Base-by-base conservation (phyloP, 768 basidiomycete species). In the Gloeostereum incarnatum region DNA sequence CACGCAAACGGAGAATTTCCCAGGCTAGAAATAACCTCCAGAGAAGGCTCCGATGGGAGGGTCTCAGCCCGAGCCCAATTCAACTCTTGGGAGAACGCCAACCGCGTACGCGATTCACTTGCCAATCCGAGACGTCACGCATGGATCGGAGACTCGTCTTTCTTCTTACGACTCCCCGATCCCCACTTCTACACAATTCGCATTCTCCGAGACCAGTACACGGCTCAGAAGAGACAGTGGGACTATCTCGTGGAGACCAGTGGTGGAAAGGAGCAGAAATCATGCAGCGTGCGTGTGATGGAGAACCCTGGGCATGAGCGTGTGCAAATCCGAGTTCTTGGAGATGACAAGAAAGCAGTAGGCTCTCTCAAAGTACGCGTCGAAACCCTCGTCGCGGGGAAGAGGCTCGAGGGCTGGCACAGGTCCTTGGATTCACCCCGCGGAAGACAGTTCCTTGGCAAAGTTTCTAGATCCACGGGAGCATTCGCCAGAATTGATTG, bases 311-410 rank as follows among this genome's bases (percentile, higher is more conserved):
- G 26, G 25, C 27, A 24, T 2, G 30, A 27, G 18, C 26, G 31
- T 18, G 60, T 68, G 31, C 53, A 57, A 11, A 61, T 79, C 27
- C 62, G 55, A 3, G 59, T 78, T n/a, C 46, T 58, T 1, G 77
- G 78, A 0, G 59, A 69, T 10, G 68, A 70, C 35, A 71, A 71
- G 53, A 68, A 70, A 45, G 65, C 64, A 1, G 63, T 70, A 1
- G 78, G 78, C 1, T 60, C 65, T 4, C 48, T 81, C 42, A 80
- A 78, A 55, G 76, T 79, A 9, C 58, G 76, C 36, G 70, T 75
- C 0, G 78, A 80, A 50, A 66, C 59, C 36, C 49, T 80, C 26
- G 68, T 64, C 2, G 60, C 59, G 17, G 78, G 78, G 5, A 67
- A 71, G 27, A 68, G 54, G 24, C 55, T 79, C 2, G 54, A 55